Evolutionary conservation across 345 rosid species (phyloP), one percentile per base, ranked within the genome.

Genomic region (Syzygium oleosum): DNA sequence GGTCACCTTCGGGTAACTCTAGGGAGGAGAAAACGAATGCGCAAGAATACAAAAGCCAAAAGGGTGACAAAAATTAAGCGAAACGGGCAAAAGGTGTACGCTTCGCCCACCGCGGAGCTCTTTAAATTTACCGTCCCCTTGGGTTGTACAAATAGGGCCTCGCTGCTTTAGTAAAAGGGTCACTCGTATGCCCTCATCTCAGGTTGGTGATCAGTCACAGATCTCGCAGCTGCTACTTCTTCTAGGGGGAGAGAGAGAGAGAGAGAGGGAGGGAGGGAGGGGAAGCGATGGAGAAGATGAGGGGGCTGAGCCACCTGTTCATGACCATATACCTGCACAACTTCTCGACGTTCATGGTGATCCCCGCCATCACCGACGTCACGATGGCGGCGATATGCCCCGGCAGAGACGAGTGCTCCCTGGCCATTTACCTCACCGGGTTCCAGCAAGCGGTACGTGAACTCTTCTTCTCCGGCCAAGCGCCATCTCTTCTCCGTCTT

Each of bases 301-400:
- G 87, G 46, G 65, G 89, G 86, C 87, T 94, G 85, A 90, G 89
- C 63, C 96, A 94, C 88, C 93, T 94, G 59, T 91, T 90, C 88
- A 87, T 90, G 89, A 93, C 95, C 23, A 56, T 91, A 43, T 94
- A 90, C 87, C 91, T 94, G 80, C 92, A 93, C 84, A 85, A 85
- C 87, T 92, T 92, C 93, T 89, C 94, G 31, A 23, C 89, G 3
- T 89, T 88, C 84, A 94, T 94, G 94, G 93, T 94, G 89, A 88
- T 91, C 87, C 95, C 95, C 2, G 92, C 93, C 90, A 94, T 94
- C 87, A 94, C 96, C 7, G 95, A 94, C 46, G 93, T 94, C 22
- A 93, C 95, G 21, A 91, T 94, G 96, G 68, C 93, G 1, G 96
- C 96, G 1, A 63, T 93, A 49, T 94, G 96, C 55, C 96, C 96